phyloP scores from a whole-genome alignment of 1,139 yeast species.

The Debaryomyces robertsiae region DNA sequence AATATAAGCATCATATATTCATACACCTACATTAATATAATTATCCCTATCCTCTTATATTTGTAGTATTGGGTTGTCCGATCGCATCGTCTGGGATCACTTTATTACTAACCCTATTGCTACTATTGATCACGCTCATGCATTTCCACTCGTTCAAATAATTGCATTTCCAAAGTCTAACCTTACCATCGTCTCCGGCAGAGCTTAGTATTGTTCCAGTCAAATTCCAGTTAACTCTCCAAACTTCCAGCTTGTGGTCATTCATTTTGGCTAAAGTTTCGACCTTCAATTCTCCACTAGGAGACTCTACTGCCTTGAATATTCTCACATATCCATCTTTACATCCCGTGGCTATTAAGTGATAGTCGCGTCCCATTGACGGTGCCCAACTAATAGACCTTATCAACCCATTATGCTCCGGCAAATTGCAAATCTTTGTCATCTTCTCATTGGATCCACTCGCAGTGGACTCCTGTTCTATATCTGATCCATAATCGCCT shows the following conservation, averaged over 20 bases:
- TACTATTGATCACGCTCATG: conserved; percentile 76
- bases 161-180: conserved; percentile 88
- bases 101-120: conserved; percentile 19
- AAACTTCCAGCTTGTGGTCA: conserved; percentile 88
- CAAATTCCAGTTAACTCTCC: conserved; percentile 94
- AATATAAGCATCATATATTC: conserved; percentile 10
- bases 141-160: conserved; percentile 88
- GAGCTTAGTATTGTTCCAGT: conserved; percentile 92
- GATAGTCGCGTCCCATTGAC: conserved; percentile 87
- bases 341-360: conserved; percentile 91
- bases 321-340: conserved; percentile 91
- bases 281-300: conserved; percentile 35
- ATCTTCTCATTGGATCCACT: conserved; percentile 26
- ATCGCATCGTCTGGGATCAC: conserved; percentile 21
- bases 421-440: conserved; percentile 43
- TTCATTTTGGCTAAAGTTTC: conserved; percentile 47
- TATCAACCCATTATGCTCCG: conserved; percentile 85
- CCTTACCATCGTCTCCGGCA: conserved; percentile 94
- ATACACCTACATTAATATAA: conserved; percentile 5
- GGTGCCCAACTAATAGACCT: conserved; percentile 97
- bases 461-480: conserved; percentile 14
- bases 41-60: conserved; percentile 4
- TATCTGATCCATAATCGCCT: conserved; percentile 15
- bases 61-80: conserved; percentile 9
- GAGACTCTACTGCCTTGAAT: conserved; percentile 61